Evolutionary conservation across 345 rosid species (phyloP), one percentile per base, ranked within the genome.

Genomic region (Salix arbutifolia): DNA sequence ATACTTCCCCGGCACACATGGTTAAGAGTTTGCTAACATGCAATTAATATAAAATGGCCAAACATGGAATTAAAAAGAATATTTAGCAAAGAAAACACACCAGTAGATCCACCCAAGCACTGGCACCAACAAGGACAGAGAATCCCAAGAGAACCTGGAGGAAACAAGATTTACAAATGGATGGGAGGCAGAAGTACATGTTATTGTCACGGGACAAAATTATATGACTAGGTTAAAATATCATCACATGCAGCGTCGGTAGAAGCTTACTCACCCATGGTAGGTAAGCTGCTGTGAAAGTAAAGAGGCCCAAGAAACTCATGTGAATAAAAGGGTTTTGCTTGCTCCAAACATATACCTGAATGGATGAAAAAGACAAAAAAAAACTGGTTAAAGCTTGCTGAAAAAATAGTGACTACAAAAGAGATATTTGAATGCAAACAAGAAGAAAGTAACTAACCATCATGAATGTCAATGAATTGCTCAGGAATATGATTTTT

Each of bases 311-410:
- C 87, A 96, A 85, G 86, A 96, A 96, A 83, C 98, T 96, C 99
- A 96, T 96, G 77, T 91, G 99, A 84, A 96, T 91, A 67, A 88
- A 92, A 75, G 99, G 99, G 72, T 96, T 93, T 83, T 93, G 99
- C 84, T 96, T 96, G 77, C 98, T 96, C 99, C 99, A 96, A 71
- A 96, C 98, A 86, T 96, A 96, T 56, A 96, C 99, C 98, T 93
- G 81, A 40, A 78, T 16, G 28, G 40, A 62, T 19, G 26, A 61
- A 26, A 30, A 10, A 21, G 26, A 23, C 7, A 60, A 33, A 11
- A 25, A 38, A 14, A 21, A 28, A 68, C 2, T 16, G 16, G 40
- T 19, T 42, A 50, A 37, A 70, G 11, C 26, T 70, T 40, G 48
- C 31, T 44, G 10, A 31, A 52, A 72, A 50, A 66, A 19, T 33